These are phyloP conservation scores for Austroboletus festivus DNA, from an alignment of 768 basidiomycete genomes.

Conservation along the genomic window DNA sequence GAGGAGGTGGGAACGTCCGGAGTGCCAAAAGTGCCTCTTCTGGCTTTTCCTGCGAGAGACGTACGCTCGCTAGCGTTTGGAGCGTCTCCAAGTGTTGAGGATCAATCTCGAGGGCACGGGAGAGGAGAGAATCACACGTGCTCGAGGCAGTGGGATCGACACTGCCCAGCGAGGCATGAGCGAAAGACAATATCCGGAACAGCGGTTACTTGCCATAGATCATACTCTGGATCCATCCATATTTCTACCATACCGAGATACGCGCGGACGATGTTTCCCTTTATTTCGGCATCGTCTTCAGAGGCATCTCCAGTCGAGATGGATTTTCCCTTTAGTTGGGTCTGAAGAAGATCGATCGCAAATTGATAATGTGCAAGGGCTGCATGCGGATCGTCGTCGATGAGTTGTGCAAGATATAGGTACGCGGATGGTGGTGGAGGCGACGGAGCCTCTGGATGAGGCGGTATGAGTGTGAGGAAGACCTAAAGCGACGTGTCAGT, in stretches of 20 bases:
- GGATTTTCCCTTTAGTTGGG: slow-evolving; percentile 74
- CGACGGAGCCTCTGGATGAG: slow-evolving; percentile 54
- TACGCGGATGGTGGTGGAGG: slow-evolving; percentile 73
- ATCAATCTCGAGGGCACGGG: slow-evolving; percentile 68
- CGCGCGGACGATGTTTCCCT: slow-evolving; percentile 69
- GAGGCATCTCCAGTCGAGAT: slow-evolving; percentile 37
- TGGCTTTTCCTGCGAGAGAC: slow-evolving; percentile 81
- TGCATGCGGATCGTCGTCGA: slow-evolving; percentile 68
- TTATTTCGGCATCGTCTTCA: slow-evolving; percentile 46
- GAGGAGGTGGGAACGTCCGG: slow-evolving; percentile 18
- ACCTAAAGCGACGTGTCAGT: slow-evolving; percentile 40
- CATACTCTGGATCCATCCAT: slow-evolving; percentile 91
- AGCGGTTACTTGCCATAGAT: slow-evolving; percentile 70
- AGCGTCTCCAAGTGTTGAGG: slow-evolving; percentile 76
- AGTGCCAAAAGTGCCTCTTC: slow-evolving; percentile 66
- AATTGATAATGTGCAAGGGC: slow-evolving; percentile 76
- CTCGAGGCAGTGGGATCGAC: slow-evolving; percentile 79
- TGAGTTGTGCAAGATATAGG: slow-evolving; percentile 85
- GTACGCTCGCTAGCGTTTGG: slow-evolving; percentile 77
- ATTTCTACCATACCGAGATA: slow-evolving; percentile 89
- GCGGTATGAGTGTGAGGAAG: slow-evolving; percentile 58
- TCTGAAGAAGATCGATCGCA: slow-evolving; percentile 68
- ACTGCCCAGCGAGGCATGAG: slow-evolving; percentile 39
- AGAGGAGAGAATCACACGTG: slow-evolving; percentile 76
- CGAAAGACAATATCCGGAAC: not conserved